Evolutionary conservation across 805 yeast species (phyloP).

Genomic region (Candida michaelii): DNA sequence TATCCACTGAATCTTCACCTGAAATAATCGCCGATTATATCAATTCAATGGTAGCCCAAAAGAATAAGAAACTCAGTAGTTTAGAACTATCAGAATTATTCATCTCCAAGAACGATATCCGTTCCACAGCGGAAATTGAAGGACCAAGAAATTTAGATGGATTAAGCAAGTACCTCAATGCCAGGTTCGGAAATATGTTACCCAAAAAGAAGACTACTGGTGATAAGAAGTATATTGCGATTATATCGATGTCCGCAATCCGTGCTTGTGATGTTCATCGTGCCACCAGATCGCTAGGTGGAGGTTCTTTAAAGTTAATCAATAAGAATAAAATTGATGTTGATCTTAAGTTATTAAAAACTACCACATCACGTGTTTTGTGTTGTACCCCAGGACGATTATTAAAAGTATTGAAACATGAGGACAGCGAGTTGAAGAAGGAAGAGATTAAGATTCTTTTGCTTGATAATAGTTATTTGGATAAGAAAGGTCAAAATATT

Average conservation of each 20-base stretch:
- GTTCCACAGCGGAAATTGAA: slow-evolving; percentile 58
- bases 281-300: slow-evolving; percentile 47
- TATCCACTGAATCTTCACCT: slow-evolving; percentile 53
- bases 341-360: slow-evolving; percentile 50
- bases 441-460: slow-evolving; percentile 53
- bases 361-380: slow-evolving; percentile 49
- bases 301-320: slow-evolving; percentile 67
- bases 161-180: slow-evolving; percentile 52
- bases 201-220: slow-evolving; percentile 31
- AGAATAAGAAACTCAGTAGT: slow-evolving; percentile 67
- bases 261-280: slow-evolving; percentile 86
- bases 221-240: slow-evolving; percentile 47
- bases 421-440: slow-evolving; percentile 38
- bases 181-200: slow-evolving; percentile 48
- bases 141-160: slow-evolving; percentile 56
- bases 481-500: slow-evolving; percentile 56
- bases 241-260: slow-evolving; percentile 73
- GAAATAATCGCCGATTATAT: slow-evolving; percentile 67
- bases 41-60: slow-evolving; percentile 56
- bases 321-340: slow-evolving; percentile 70
- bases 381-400: slow-evolving; percentile 67
- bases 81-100: slow-evolving; percentile 71
- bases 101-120: slow-evolving; percentile 54
- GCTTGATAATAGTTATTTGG: slow-evolving; percentile 61
- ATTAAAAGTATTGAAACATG: slow-evolving; percentile 45